These are phyloP conservation scores for Raphanus raphanistrum DNA, from an alignment of 345 rosid genomes.

Conservation along the genomic window DNA sequence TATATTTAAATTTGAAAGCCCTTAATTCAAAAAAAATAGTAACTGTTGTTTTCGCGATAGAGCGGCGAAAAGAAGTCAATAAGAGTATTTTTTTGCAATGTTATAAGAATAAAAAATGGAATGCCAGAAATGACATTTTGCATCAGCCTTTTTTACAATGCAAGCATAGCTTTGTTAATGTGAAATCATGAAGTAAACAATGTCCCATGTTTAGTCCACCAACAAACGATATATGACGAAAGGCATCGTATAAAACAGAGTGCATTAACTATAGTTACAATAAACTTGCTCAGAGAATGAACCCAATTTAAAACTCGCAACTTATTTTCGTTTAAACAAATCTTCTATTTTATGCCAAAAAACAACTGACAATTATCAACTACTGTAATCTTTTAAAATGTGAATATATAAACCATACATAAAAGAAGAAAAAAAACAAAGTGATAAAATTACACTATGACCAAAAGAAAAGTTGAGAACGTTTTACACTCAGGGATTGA, in stretches of 20 bases:
- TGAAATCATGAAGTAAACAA: not conserved
- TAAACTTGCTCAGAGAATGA: not conserved
- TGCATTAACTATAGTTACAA: not conserved
- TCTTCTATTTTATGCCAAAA: not conserved
- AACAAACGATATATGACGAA: not conserved
- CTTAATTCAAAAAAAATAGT: no score
- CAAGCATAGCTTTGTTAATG: not conserved
- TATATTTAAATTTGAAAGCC: no score
- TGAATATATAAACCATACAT: not conserved
- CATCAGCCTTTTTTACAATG: not conserved
- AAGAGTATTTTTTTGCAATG: not conserved
- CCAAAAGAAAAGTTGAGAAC: not conserved
- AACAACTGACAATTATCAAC: not conserved
- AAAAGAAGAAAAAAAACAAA: not conserved
- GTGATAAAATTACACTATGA: not conserved
- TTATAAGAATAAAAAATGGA: not conserved
- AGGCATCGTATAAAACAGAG: not conserved
- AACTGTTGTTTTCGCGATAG: no score
- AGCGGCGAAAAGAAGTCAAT: not conserved
- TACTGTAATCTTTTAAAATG: not conserved
- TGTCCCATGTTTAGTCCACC: not conserved
- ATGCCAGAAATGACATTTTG: not conserved
- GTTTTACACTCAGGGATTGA: not conserved
- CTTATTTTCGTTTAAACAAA: not conserved
- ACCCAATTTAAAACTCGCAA: not conserved